Base-by-base conservation (phyloP, 2,329 filamentous ascomycete species). In the Stachybotrys chartarum region DNA sequence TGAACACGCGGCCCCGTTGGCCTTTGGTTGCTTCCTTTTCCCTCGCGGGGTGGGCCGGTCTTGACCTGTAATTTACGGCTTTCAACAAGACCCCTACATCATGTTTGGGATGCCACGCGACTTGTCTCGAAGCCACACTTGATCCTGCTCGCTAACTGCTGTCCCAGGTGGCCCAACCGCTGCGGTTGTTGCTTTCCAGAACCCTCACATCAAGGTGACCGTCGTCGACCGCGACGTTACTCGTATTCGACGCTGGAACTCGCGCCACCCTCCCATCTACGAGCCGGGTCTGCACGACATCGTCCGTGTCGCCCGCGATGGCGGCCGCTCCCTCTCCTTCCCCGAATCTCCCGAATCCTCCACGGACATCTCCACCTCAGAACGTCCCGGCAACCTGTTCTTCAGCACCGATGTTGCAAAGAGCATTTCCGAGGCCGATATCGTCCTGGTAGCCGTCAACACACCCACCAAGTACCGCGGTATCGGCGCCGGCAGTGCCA, bases 401-500 rank as follows among this genome's bases (percentile, higher is more conserved):
- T 93, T 93, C 73, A 86, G 87, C 3, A 87, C 83, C 18, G 79
- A 90, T 54, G 78, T 89, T 10, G 78, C 78, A 18, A 75, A 72
- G 58, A 77, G 76, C 57, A 87, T 92, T 57, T 69, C 75, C 30
- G 81, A 84, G 59, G 88, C 89, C 12, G 87, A 92, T 65, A 72
- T 92, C 49, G 81, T 93, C 55, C 81, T 93, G 57, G 81, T 92
- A 55, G 83, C 86, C 14, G 89, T 93, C 62, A 90, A 91, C 68
- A 92, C 89, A 0, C 88, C 88, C 2, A 91, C 88, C 48, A 92
- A 91, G 73, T 80, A 75, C 42, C 81, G 79, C 51, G 88, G 88
- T 54, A 73, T 83, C 24, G 89, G 88, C 51, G 84, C 85, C 6
- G 88, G 87, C 11, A 80, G 78, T 60, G 88, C 88, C 0, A 87